Base-by-base conservation (phyloP, 495 filamentous ascomycete genomes). In the Annulohypoxylon maeteangense region DNA sequence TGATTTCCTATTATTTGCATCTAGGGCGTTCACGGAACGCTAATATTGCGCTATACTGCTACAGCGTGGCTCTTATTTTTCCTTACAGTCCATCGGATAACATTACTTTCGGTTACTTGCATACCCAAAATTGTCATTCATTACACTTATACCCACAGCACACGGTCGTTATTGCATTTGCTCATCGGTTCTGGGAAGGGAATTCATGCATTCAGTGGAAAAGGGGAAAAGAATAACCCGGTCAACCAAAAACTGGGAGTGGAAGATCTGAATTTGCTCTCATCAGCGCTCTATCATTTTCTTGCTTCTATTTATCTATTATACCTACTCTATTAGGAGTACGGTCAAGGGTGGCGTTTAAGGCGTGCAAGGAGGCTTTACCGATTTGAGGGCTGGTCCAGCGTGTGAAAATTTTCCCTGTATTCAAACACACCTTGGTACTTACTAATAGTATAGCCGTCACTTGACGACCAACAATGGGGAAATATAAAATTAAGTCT, bases 131-230 rank as follows among this genome's bases (percentile, higher is more conserved):
- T 44, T 44, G 40, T 44, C 66, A 18, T 34, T 74, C 71, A 25
- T 38, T 70, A 65, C 58, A 23, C 40, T 58, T 66, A 74, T 70
- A 70, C 65, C 66, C 71, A 53, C 32, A 56, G 50, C 31, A 70
- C 66, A 74, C 71, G 36, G 32, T 74, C 71, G 50, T 74, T 73
- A 69, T 73, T 51, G 66, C 56, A 58, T 70, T 34, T 36, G 23
- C 20, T 58, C 22, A 47, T 60, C 54, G 36, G 57, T 34, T 63
- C 47, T 61, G 11, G 48, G 55, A 25, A 22, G n/a, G 29, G 20
- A 23, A 12, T 42, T 32, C 16, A 25, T 62, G 61, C 56, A 62
- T 71, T 56, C 53, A 70, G 16, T 22, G 48, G 47, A 44, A 50
- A 12, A 31, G 32, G 45, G 18, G 18, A 32, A 51, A 57, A 22